These are phyloP conservation scores for Lactarius pseudohatsudake DNA, from an alignment of 768 basidiomycete species.

Conservation along the genomic window DNA sequence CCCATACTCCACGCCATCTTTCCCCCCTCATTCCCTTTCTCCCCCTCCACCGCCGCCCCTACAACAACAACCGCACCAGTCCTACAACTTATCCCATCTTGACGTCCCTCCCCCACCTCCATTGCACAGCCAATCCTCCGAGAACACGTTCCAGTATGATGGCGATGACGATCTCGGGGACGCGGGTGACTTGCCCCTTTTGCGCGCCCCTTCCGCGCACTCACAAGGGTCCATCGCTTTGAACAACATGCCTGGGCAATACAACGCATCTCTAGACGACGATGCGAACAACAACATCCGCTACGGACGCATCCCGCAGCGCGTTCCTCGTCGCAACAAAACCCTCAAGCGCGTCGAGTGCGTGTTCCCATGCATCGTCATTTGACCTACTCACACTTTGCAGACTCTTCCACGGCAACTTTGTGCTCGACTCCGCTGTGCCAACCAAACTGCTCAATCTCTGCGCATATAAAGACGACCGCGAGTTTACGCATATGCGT, in stretches of 20 bases:
- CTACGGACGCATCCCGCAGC: constrained; percentile 89
- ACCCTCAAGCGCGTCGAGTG: constrained; percentile 90
- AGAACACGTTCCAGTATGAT: constrained; percentile 34
- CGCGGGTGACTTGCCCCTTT: constrained; percentile 65
- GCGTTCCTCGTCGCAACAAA: constrained; percentile 87
- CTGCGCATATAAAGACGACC: constrained; percentile 71
- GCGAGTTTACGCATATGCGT: constrained; percentile 65
- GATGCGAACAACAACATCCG: constrained; percentile 60
- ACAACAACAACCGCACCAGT: not conserved
- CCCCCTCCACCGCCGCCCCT: constrained; percentile 15
- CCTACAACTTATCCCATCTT: constrained; percentile 23
- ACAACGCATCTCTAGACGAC: constrained; percentile 38
- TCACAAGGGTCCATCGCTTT: constrained; percentile 31
- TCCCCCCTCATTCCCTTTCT: constrained; percentile 17
- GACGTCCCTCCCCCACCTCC: constrained; percentile 30
- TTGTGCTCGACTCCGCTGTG: constrained; percentile 86
- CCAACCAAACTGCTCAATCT: constrained; percentile 89
- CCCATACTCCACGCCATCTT: constrained; percentile 17
- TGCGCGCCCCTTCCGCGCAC: constrained; percentile 35
- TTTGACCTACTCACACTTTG: not conserved
- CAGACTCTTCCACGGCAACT: constrained; percentile 88
- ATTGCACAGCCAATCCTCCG: constrained; percentile 20
- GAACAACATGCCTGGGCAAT: constrained; percentile 47
- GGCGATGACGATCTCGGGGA: constrained; percentile 41
- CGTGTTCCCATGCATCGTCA: constrained; percentile 35